Evolutionary conservation across 192 early-diverging fungal genomes (phyloP), one percentile per base, ranked within the genome.

Genomic region (Linnemannia hyalina): DNA sequence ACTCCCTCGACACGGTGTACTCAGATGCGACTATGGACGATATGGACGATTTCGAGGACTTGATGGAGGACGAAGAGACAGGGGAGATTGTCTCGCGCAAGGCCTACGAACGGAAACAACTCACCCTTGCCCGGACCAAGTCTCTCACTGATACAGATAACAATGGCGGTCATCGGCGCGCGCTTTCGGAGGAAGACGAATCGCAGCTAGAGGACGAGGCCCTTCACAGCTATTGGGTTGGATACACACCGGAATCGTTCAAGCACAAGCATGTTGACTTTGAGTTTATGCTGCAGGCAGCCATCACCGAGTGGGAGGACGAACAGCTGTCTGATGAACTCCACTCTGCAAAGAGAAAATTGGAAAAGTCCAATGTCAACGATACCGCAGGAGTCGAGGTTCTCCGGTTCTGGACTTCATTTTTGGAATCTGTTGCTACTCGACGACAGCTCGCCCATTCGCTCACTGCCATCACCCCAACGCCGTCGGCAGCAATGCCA

Each of bases 361-460:
- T 85, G 15, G 93, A 89, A 11, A 93, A 93, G 68, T 77, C 85
- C 13, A 89, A 46, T 4, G 81, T 76, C n/a, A 77, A 81, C 29
- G 90, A 93, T 49, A 78, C 70, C 0, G 8, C 80, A 16, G 76
- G 75, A 3, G 75, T 77, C 7, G 87, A 91, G 23, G 69, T 88
- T 22, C 70, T 90, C 3, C 44, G 42, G 10, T 93, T 90, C 75
- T 88, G 88, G 81, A 69, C 70, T 22, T 47, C 60, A 0, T 89
- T 93, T 52, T 49, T 93, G 44, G 78, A 82, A 20, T 80, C 69
- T 22, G 76, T 82, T 5, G n/a, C 82, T 11, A 38, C 44, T 36
- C 80, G 89, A 63, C 74, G 75, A 16, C 44, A 68, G 26, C 29
- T 18, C 23, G 6, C 9, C 6, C 40, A 73, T 11, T 42, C 42